A percentile compares a stretch with the other conserved stretches of the same genome.
Evolutionary conservation across 371 early-diverging fungal species (phyloP).

Genomic region (Chytridium lagenaria): DNA sequence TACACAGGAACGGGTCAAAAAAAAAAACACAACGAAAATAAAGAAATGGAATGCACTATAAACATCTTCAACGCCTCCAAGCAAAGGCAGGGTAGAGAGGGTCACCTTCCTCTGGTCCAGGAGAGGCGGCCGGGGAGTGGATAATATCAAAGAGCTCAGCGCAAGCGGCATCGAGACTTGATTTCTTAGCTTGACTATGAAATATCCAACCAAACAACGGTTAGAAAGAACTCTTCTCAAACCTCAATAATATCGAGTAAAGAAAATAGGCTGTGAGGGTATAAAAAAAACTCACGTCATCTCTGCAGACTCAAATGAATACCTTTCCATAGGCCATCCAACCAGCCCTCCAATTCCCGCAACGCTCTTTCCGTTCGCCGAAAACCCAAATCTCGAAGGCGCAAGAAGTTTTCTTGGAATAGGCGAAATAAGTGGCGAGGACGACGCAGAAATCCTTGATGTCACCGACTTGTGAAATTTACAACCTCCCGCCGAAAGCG

Average conservation of each 20-base stretch:
- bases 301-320: not conserved
- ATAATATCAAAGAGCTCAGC: conserved; percentile 16
- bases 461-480: too few species aligned
- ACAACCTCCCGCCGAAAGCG: too few species aligned
- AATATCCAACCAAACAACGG: not conserved
- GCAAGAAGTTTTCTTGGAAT: conserved; percentile 5
- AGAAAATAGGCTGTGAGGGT: not conserved
- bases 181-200: conserved; percentile 6
- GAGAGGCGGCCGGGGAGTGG: conserved; percentile 9
- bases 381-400: not conserved
- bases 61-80: conserved; percentile 16
- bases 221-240: not conserved
- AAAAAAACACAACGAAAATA: too few species aligned
- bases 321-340: not conserved
- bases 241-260: not conserved
- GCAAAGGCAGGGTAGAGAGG: not conserved
- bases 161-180: conserved; percentile 14
- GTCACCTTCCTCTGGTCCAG: conserved; percentile 1
- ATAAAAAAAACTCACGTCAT: not conserved
- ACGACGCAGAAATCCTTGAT: not conserved
- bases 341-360: not conserved
- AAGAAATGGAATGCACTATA: too few species aligned
- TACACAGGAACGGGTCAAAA: too few species aligned
- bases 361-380: not conserved
- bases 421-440: not conserved